Evolutionary conservation across 148 eudicot species (phyloP).

Genomic region (Silene conica): DNA sequence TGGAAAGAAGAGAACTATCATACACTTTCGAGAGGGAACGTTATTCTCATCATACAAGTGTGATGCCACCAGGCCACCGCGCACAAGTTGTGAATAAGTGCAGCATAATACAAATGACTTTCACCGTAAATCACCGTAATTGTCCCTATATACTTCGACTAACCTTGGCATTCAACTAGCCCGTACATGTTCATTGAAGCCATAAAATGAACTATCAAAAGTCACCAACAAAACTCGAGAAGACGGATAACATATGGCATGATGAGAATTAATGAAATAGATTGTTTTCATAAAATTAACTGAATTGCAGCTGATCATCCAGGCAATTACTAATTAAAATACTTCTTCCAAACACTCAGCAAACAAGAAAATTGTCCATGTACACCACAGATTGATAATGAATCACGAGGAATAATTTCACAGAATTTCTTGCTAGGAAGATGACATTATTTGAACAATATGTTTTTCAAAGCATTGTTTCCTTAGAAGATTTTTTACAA

Average conservation of each 20-base stretch:
- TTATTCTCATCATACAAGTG: not conserved
- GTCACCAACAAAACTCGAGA: not conserved
- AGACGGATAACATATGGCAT: not conserved
- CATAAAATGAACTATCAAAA: not conserved
- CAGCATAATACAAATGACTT: not conserved
- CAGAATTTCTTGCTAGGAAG: not conserved
- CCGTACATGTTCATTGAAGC: not conserved
- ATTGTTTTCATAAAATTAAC: not conserved
- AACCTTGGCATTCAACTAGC: not conserved
- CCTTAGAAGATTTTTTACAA: not conserved
- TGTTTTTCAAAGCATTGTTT: not conserved
- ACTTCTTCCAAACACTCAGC: not conserved
- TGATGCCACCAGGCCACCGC: not conserved
- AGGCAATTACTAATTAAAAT: not conserved
- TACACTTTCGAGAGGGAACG: not conserved
- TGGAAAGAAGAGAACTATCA: not conserved
- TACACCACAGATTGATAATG: not conserved
- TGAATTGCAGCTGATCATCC: not conserved
- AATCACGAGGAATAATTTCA: not conserved
- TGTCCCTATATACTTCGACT: not conserved
- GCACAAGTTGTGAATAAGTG: not conserved
- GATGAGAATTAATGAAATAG: not conserved
- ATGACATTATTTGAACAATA: conserved; percentile 1
- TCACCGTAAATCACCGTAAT: not conserved
- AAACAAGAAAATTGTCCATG: not conserved